Evolutionary conservation across 805 yeast species (phyloP), one percentile per base, ranked within the genome.

Genomic region (Metschnikowia dekortorum): DNA sequence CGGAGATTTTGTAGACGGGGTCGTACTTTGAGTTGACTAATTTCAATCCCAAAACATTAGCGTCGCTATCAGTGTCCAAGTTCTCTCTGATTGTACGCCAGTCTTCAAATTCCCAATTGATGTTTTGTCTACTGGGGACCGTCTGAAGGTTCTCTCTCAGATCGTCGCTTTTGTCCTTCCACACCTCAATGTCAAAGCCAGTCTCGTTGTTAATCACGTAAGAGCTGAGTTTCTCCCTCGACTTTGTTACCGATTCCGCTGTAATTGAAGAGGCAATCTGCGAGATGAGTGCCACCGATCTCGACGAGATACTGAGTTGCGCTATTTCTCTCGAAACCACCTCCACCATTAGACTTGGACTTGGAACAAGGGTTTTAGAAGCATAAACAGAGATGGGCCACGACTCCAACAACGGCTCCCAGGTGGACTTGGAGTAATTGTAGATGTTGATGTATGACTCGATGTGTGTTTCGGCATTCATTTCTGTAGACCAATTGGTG

Each of bases 401-500:
- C 0, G 92, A 85, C 61, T 94, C 99, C 45, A 94, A 65, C 42
- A 94, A 71, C 0, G 99, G 97, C 61, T 94, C 98, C 98, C 99
- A 91, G 0, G 89, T 80, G 3, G 97, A 90, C 53, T 87, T 82
- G 0, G 97, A 81, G 64, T 91, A 91, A 64, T 90, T 90, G 73
- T 87, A 91, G 18, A 89, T 81, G 65, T 89, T 90, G 8, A 87
- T 78, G 53, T 72, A 79, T 0, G 89, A 76, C 53, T 82, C 87
- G 34, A 90, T 66, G 28, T 80, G 78, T 0, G 85, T 74, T 50
- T 82, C 83, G 1, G 89, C 87, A 57, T 83, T 84, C 48, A 91
- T 66, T 52, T 87, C 91, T 1, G 91, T 83, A 0, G 96, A 85
- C 97, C 97, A 91, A 59, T 91, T 87, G 48, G 79, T 77, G 0